Evolutionary conservation across 2,329 filamentous ascomycete genomes (phyloP).

Genomic region (Aspergillus arachidicola): DNA sequence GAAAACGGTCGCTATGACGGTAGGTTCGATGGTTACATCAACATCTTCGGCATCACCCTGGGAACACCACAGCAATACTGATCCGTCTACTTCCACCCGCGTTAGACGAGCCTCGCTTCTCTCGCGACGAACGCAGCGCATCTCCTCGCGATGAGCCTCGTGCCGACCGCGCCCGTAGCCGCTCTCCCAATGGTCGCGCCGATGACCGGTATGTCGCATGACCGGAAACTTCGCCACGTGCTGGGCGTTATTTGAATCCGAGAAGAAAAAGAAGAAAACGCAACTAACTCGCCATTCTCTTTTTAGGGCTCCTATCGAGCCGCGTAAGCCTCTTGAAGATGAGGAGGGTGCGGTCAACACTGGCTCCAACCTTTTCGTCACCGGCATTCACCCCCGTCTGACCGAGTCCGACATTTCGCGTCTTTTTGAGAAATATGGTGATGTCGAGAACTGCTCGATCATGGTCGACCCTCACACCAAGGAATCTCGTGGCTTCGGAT

Average conservation of each 20-base stretch:
- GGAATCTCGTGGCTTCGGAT: constrained; percentile 97
- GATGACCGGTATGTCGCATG: constrained; percentile 51
- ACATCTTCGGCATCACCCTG: constrained; percentile 10
- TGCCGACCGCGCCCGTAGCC: constrained; percentile 62
- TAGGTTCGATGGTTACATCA: constrained; percentile 38
- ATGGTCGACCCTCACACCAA: constrained; percentile 99
- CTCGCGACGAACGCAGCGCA: constrained; percentile 64
- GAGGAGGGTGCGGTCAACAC: constrained; percentile 84
- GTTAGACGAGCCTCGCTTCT: constrained; percentile 63
- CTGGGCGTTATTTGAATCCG: not conserved
- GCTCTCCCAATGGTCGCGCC: constrained; percentile 63
- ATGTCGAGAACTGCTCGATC: constrained; percentile 99
- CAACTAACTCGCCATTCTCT: not conserved
- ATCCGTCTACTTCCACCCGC: constrained; percentile 13
- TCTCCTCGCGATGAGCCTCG: constrained; percentile 63
- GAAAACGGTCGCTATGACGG: constrained; percentile 68
- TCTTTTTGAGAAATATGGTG: constrained; percentile 97
- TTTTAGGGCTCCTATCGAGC: constrained; percentile 49
- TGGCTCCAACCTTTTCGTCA: constrained; percentile 98
- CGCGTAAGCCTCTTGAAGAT: constrained; percentile 53
- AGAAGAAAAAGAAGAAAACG: not conserved
- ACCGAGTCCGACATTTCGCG: constrained; percentile 87
- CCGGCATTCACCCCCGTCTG: constrained; percentile 92
- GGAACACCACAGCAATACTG: constrained; percentile 16
- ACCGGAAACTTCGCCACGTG: not conserved